Evolutionary conservation across 2,329 filamentous ascomycete species (phyloP), one percentile per base, ranked within the genome.

Genomic region (Fusarium bulbicola): DNA sequence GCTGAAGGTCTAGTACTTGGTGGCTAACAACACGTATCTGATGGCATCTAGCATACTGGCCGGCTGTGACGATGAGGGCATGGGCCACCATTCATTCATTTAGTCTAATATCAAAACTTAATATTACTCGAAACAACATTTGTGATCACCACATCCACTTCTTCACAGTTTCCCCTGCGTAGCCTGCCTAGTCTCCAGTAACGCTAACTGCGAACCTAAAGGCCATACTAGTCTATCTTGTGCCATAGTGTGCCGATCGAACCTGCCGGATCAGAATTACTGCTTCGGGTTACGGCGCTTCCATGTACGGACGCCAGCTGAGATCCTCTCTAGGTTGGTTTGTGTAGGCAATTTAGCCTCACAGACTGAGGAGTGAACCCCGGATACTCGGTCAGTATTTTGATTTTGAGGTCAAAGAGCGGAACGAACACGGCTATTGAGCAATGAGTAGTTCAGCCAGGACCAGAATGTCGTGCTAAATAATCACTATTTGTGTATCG

Each of bases 1-100:
- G 0, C 13, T 0, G 2, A 53, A 12, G 0, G 8, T 15, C 18
- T 21, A 9, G 14, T 28, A 4, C 11, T 4, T 9, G 11, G 2
- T 39, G 13, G 15, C 5, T 32, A 13, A 32, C 30, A 32, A 32
- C 30, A 32, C 32, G 32, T 32, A 32, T 1, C 2, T 32, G 2
- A 34, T 34, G 32, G 32, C 0, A 28, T 7, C 7, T 6, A 26
- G 34, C 5, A 28, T 9, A 11, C 6, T 39, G 20, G 24, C 2
- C 14, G 3, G 2, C 14, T 9, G 3, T 1, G 5, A 11, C 2
- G n/a, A 20, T 3, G 1, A 15, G 12, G 3, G 6, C 32, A 15
- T 10, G 2, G 3, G 9, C 18, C 9, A 20, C 9, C 6, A 15
- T 7, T 15, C 32, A 20, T 24, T 15, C 8, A 15, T 15, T 50